Base-by-base conservation (phyloP, 2,329 filamentous ascomycete species). In the Moelleriella libera region DNA sequence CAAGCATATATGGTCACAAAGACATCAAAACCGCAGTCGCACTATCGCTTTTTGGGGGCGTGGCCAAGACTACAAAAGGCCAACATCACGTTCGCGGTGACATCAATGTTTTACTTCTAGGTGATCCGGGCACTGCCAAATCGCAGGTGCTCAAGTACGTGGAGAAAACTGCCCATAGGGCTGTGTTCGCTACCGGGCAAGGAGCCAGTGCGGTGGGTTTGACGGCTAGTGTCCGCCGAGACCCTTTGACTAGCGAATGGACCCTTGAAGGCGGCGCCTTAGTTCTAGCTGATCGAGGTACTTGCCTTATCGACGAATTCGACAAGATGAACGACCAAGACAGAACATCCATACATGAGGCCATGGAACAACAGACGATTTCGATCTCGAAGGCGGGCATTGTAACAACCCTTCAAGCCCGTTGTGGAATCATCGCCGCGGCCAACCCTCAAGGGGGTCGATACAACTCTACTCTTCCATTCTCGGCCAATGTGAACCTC, bases 271-370 rank as follows among this genome's bases (percentile, higher is more conserved):
- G 92, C 52, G 92, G 92, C 60, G 92, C 92, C 4, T 74, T 98
- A 9, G 92, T 98, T 58, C 78, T 98, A 48, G 92, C 92, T 12
- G 92, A 98, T 63, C 84, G 87, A 54, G 92, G 92, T 41, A 95
- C 88, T 12, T 97, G 92, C 60, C 74, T 98, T 31, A 98, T 98
- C 52, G 92, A 98, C 58, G 92, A 98, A 67, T 98, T 98, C 58
- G 92, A 98, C 76, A 98, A 98, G 75, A 98, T 98, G 92, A 97
- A 97, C 63, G 92, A 98, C 63, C 88, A 97, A 62, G 92, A 98
- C 64, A 81, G 92, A 54, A 97, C 92, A 1, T 95, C 88, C 6
- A 98, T 98, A 56, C 92, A 98, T 75, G 92, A 98, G 72, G 92
- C 92, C 50, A 98, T 98, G 92, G 92, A 98, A 66, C 92, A 98